Base-by-base conservation (phyloP, 2,329 filamentous ascomycete genomes). In the Rhinocladiella mackenziei region DNA sequence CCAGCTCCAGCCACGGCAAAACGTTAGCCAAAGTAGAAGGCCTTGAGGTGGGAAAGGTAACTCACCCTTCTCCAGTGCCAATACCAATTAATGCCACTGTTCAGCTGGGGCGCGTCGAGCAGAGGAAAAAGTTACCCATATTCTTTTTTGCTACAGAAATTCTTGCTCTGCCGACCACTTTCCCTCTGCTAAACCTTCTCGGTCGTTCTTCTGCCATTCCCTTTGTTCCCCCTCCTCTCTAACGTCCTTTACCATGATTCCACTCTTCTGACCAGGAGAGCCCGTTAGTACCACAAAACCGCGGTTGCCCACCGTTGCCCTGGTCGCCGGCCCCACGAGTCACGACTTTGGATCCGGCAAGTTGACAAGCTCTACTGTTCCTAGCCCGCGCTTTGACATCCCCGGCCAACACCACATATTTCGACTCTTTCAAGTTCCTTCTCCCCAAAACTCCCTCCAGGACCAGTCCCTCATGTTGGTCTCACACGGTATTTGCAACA, bases 401-500 rank as follows among this genome's bases (percentile, higher is more conserved):
- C 36, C 43, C 29, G 43, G 34, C 33, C 49, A 44, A 39, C 39
- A 50, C 45, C 45, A 52, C 42, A 54, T 49, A 50, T 50, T 52
- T 51, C 43, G 43, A 48, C 44, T 47, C 25, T 31, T 28, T 20
- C 29, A 39, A 32, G 34, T 46, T 45, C 39, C 43, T 47, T 47
- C 50, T 55, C 46, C 50, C 43, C 48, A 10, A 39, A 29, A 36
- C 32, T 30, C 43, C 13, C n/a, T 33, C 9, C 40, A 40, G 22
- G 14, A 38, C 31, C 39, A 38, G 42, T 44, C 28, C 47, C 48
- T 43, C 49, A 57, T 57, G 55, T 47, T 57, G 53, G 48, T 48
- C 39, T 43, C 53, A 34, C 47, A 47, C 39, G 40, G 33, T 39
- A 39, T 51, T 32, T 60, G 58, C 56, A 67, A 59, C 53, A 67